These are phyloP conservation scores for Ottelia alismoides DNA, from an alignment of 106 monocot species.

Conservation along the genomic window DNA sequence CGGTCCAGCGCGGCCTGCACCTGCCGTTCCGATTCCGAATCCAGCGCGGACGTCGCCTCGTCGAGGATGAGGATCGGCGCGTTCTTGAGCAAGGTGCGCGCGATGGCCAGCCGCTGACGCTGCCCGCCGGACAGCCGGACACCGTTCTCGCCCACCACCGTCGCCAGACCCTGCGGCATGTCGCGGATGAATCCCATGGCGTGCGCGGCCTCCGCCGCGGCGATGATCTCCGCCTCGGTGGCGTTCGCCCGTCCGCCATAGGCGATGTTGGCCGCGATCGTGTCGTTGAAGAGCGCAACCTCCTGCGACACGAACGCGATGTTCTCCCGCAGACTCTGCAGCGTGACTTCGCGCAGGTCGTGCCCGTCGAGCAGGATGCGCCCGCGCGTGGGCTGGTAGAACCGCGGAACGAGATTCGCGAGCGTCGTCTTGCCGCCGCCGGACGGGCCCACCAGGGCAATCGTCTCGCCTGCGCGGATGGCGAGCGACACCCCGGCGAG, in stretches of 20 bases:
- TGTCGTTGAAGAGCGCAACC: not conserved
- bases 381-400: constrained; percentile 3
- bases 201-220: constrained; percentile 4
- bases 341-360: not conserved
- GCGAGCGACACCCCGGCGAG: too few species aligned
- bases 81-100: too few species aligned
- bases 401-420: constrained; percentile 3
- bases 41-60: constrained; percentile 5
- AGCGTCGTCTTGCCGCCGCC: too few species aligned
- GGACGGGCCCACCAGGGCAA: too few species aligned
- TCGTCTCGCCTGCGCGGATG: too few species aligned
- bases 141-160: constrained; percentile 6
- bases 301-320: constrained; percentile 4
- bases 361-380: not conserved
- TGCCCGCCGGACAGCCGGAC: constrained; percentile 8
- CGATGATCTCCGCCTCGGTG: not conserved
- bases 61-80: constrained; percentile 5
- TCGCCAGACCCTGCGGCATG: constrained; percentile 4
- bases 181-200: constrained; percentile 4
- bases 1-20: constrained; percentile 4
- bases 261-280: constrained; percentile 4
- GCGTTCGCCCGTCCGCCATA: constrained; percentile 2
- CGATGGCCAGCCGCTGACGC: constrained; percentile 4
- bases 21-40: constrained; percentile 1
- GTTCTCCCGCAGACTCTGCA: constrained; percentile 1